A percentile compares a stretch with the other conserved stretches of the same genome.
Evolutionary conservation across 1,284 basidiomycete species (phyloP).

Genomic region (Violaceomyces palustris): DNA sequence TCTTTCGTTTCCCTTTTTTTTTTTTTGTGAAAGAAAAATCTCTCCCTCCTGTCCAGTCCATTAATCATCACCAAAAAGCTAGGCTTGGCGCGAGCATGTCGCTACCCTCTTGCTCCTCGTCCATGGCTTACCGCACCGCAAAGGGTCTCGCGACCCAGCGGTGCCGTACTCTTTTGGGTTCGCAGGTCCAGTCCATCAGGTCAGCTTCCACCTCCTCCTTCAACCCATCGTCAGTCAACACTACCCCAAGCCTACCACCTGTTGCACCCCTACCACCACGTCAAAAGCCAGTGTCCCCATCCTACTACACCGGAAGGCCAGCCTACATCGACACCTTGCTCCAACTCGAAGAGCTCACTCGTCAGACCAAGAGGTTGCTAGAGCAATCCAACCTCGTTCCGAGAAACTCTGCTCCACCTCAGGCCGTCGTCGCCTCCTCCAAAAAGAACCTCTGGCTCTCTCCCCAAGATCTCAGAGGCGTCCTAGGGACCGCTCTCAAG

Average conservation of each 20-base stretch:
- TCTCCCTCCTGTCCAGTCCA: no score
- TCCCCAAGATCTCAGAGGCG: conserved; percentile 60
- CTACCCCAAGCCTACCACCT: not conserved
- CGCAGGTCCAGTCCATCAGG: not conserved
- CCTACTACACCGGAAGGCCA: conserved; percentile 82
- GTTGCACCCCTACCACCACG: no score
- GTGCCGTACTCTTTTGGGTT: not conserved
- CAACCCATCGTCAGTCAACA: no score
- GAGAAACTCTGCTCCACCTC: conserved; percentile 64
- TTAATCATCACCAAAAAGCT: no score
- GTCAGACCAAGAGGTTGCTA: conserved; percentile 62
- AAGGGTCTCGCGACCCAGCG: not conserved
- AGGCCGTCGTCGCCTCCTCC: conserved; percentile 27
- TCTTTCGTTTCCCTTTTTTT: no score
- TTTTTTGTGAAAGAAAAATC: no score
- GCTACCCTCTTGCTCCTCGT: not conserved
- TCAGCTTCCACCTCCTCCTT: not conserved
- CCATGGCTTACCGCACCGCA: not conserved
- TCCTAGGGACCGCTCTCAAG: conserved; percentile 64
- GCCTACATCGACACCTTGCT: conserved; percentile 70
- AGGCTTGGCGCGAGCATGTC: no score
- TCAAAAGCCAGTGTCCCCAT: conserved; percentile 60
- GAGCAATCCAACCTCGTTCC: conserved; percentile 67
- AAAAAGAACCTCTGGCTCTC: conserved; percentile 60
- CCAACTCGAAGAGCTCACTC: conserved; percentile 65